A percentile compares a stretch with the other conserved stretches of the same genome.
Evolutionary conservation across 2,329 filamentous ascomycete species (phyloP).

Genomic region (Thelonectria blattea): DNA sequence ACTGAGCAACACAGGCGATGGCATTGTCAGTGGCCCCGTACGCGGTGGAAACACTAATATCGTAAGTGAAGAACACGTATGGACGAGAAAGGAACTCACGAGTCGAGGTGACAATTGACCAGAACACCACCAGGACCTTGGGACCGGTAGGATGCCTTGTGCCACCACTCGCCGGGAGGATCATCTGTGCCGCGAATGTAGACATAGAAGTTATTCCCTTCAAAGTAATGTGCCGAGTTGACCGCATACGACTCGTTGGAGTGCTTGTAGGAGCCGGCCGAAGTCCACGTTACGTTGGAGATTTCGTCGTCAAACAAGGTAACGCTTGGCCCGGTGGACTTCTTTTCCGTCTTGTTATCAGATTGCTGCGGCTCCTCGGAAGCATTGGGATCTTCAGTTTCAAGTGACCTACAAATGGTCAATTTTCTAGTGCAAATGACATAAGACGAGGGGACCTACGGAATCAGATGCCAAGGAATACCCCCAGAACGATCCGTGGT

Average conservation of each 20-base stretch:
- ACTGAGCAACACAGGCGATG: conserved; percentile 82
- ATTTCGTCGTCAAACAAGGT: conserved; percentile 79
- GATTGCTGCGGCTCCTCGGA: too few species aligned
- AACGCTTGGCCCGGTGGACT: conserved; percentile 43
- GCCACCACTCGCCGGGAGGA: conserved; percentile 77
- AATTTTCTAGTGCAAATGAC: not conserved
- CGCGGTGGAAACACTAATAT: conserved; percentile 78
- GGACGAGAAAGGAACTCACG: conserved; percentile 45
- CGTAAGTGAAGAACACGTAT: conserved; percentile 22
- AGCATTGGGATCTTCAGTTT: too few species aligned
- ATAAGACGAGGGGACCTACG: conserved; percentile 22
- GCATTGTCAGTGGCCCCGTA: conserved; percentile 95
- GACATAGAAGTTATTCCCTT: conserved; percentile 89
- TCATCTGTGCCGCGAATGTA: conserved; percentile 87
- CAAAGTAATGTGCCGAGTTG: conserved; percentile 74
- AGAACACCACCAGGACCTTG: conserved; percentile 77
- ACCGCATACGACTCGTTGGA: conserved; percentile 37
- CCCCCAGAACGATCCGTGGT: conserved; percentile 47
- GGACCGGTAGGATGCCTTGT: conserved; percentile 50
- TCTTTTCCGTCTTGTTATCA: not conserved
- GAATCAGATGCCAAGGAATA: conserved; percentile 34
- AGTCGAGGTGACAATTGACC: conserved; percentile 94
- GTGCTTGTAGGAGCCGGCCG: conserved; percentile 28
- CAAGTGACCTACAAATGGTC: not conserved
- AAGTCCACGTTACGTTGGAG: conserved; percentile 75